A percentile compares a stretch with the other conserved stretches of the same genome.
phyloP scores from a whole-genome alignment of 352 stramenopile genomes.

The Aphanomyces invadans region DNA sequence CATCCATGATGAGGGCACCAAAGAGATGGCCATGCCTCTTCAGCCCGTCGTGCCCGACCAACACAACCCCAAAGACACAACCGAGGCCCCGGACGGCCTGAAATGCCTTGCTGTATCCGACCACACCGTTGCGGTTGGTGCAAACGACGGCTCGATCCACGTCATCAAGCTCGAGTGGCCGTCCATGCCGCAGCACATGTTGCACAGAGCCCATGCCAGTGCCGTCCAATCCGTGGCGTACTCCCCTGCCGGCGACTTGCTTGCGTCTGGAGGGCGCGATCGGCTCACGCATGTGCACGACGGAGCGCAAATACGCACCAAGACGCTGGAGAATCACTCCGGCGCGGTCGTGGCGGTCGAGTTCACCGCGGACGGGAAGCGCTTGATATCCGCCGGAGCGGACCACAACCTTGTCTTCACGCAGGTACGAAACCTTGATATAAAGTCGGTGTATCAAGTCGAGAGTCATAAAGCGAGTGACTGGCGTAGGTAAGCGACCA shows the following conservation, averaged over 20 bases:
- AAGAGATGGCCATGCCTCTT: not conserved
- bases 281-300: slow-evolving; percentile 78
- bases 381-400: slow-evolving; percentile 52
- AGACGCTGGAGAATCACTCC: slow-evolving; percentile 74
- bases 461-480: too few relatives aligned
- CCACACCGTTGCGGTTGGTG: slow-evolving; percentile 43
- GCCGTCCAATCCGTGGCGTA: slow-evolving; percentile 60
- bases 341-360: slow-evolving; percentile 49
- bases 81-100: not conserved
- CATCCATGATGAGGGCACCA: too few relatives aligned
- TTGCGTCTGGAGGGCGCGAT: slow-evolving; percentile 64
- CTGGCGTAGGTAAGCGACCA: slow-evolving; percentile 6
- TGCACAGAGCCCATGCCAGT: slow-evolving; percentile 51
- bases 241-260: slow-evolving; percentile 40
- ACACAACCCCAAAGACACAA: slow-evolving; percentile 5
- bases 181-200: slow-evolving; percentile 28
- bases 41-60: not conserved
- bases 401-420: slow-evolving; percentile 72
- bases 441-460: too few relatives aligned
- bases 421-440: slow-evolving; percentile 34
- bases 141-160: slow-evolving; percentile 59
- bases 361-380: slow-evolving; percentile 64
- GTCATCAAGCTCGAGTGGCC: slow-evolving; percentile 38
- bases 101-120: slow-evolving; percentile 6
- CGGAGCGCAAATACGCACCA: slow-evolving; percentile 33